phyloP scores from a whole-genome alignment of 1,139 yeast genomes.

The Keqinozyma sinolaborantium region DNA sequence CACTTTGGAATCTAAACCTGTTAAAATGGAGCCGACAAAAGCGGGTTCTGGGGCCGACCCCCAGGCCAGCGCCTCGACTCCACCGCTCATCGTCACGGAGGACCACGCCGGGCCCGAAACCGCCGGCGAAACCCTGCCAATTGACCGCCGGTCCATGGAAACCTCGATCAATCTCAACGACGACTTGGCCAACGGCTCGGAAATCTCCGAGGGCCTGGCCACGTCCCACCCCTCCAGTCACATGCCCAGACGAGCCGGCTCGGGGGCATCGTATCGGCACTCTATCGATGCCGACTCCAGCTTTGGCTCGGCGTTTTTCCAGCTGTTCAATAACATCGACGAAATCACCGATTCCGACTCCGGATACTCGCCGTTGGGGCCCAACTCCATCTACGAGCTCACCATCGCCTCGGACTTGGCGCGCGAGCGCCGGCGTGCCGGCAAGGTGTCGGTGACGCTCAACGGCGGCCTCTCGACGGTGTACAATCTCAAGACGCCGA shows the following conservation, averaged over 20 bases:
- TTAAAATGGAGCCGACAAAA: no score
- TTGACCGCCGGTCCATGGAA: slow-evolving; percentile 9
- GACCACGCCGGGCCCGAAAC: not conserved
- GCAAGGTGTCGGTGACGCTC: slow-evolving; percentile 31
- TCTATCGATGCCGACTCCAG: slow-evolving; percentile 38
- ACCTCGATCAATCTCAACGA: slow-evolving; percentile 34
- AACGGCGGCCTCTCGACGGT: slow-evolving; percentile 41
- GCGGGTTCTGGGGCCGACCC: no score
- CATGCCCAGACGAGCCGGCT: slow-evolving; percentile 16
- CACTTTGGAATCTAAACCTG: no score
- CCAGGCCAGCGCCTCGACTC: no score
- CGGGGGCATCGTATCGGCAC: slow-evolving; percentile 24
- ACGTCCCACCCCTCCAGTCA: slow-evolving; percentile 7
- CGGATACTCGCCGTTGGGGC: slow-evolving; percentile 61
- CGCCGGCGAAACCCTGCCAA: slow-evolving; percentile 1
- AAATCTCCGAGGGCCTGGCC: slow-evolving; percentile 9
- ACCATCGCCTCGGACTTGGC: slow-evolving; percentile 57
- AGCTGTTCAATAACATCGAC: slow-evolving; percentile 18
- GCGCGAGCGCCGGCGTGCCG: slow-evolving; percentile 30
- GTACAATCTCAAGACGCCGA: slow-evolving; percentile 60
- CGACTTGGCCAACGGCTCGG: slow-evolving; percentile 25
- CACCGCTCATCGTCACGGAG: no score
- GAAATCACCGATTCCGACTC: slow-evolving; percentile 11
- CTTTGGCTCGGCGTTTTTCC: slow-evolving; percentile 27
- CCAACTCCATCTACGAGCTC: slow-evolving; percentile 74